Evolutionary conservation across 768 basidiomycete species (phyloP).

Genomic region (Mycena epipterygia): DNA sequence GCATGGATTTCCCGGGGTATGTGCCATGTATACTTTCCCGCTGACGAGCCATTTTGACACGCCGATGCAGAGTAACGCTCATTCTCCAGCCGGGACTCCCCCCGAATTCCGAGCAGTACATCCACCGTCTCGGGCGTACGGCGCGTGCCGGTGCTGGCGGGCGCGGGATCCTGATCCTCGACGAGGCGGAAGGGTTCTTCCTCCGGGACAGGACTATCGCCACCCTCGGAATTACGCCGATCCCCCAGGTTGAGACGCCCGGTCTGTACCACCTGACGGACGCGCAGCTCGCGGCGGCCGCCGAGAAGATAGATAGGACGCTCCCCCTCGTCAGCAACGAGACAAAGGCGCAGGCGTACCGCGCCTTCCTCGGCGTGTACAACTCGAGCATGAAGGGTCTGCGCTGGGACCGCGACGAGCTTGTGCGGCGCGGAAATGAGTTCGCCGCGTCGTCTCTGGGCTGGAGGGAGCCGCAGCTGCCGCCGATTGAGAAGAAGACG

Average conservation of each 20-base stretch:
- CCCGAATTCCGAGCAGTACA: conserved; percentile 79
- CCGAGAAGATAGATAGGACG: conserved; percentile 38
- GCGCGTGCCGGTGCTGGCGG: conserved; percentile 81
- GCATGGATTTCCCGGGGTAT: conserved; percentile 76
- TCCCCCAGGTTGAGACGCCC: conserved; percentile 42
- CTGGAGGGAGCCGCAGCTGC: conserved; percentile 50
- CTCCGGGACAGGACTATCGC: conserved; percentile 54
- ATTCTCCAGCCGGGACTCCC: conserved; percentile 78
- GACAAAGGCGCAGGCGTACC: conserved; percentile 65
- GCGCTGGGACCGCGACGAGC: conserved; percentile 52
- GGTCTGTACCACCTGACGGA: conserved; percentile 19
- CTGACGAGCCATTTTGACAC: not conserved
- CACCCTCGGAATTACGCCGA: conserved; percentile 54
- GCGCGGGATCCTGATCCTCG: conserved; percentile 68
- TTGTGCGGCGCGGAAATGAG: conserved; percentile 56
- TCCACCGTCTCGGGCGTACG: conserved; percentile 84
- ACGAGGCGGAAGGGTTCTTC: conserved; percentile 65
- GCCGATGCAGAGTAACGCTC: conserved; percentile 61
- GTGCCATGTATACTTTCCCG: conserved; percentile 31
- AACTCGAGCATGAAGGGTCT: conserved; percentile 53
- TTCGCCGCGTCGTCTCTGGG: conserved; percentile 54
- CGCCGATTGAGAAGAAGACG: conserved; percentile 57
- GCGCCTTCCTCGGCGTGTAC: conserved; percentile 72
- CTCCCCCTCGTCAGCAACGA: conserved; percentile 52
- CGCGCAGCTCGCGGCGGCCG: conserved; percentile 34